Evolutionary conservation across 148 eudicot species (phyloP).

Genomic region (Rheum nobile): DNA sequence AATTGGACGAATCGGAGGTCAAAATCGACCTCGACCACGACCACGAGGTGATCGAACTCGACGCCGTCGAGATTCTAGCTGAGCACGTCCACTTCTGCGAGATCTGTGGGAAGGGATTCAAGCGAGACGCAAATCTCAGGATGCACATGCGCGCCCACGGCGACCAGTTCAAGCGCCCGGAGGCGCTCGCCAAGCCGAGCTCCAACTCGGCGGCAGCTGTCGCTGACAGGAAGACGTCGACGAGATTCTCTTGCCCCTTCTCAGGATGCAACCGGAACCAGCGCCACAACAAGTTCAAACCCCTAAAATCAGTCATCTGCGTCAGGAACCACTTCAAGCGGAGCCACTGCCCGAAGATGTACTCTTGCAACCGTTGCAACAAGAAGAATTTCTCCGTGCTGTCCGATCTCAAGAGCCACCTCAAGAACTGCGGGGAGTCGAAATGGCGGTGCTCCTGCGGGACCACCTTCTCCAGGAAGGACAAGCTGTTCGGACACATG

Average conservation of each 20-base stretch:
- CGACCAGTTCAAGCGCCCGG: conserved; percentile 37
- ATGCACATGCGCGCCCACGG: conserved; percentile 80
- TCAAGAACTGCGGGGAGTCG: conserved; percentile 51
- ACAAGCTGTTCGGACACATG: conserved; percentile 68
- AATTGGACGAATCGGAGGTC: conserved; percentile 9
- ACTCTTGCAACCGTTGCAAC: conserved; percentile 43
- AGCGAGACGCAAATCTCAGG: conserved; percentile 58
- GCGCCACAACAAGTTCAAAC: conserved; percentile 36
- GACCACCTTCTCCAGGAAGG: conserved; percentile 55
- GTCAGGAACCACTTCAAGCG: conserved; percentile 84
- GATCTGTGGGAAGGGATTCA: conserved; percentile 64
- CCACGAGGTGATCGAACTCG: conserved; percentile 47
- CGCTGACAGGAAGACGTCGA: conserved; percentile 11
- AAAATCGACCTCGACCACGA: conserved; percentile 15
- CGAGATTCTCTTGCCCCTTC: conserved; percentile 65
- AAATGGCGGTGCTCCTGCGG: conserved; percentile 65
- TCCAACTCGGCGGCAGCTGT: background rate
- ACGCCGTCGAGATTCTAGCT: conserved; percentile 54
- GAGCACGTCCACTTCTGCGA: conserved; percentile 71
- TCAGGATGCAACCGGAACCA: conserved; percentile 60
- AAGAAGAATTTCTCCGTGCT: conserved; percentile 68
- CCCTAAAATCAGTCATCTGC: conserved; percentile 58
- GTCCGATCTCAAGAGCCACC: conserved; percentile 63
- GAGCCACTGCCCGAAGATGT: conserved; percentile 77
- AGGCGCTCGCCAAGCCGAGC: conserved; percentile 43